These are phyloP conservation scores for Taiozyma sp. DNA, from an alignment of 1,139 yeast genomes.

Conservation along the genomic window DNA sequence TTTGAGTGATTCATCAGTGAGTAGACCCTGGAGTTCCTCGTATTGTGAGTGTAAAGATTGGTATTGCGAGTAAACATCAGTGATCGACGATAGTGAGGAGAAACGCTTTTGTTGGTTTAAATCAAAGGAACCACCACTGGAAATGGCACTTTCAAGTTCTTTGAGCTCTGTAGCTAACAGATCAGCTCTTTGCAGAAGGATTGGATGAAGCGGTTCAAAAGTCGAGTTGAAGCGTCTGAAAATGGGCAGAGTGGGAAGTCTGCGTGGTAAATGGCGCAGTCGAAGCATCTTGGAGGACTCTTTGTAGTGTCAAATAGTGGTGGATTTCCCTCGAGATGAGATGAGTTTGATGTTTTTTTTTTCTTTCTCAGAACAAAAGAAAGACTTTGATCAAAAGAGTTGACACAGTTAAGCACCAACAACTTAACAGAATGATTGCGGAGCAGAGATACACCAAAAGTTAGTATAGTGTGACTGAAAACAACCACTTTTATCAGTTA, in stretches of 20 bases:
- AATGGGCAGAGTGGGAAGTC: background rate
- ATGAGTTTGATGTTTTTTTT: background rate
- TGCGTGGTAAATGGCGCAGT: background rate
- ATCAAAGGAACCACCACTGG: constrained; percentile 45
- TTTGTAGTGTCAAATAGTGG: background rate
- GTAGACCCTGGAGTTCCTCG: constrained; percentile 34
- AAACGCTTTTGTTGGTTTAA: constrained; percentile 52
- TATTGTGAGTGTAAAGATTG: constrained; percentile 28
- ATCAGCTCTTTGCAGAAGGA: constrained; percentile 59
- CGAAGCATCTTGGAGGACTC: background rate
- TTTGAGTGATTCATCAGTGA: constrained; percentile 29
- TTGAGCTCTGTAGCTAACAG: constrained; percentile 45
- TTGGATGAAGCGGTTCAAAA: constrained; percentile 47
- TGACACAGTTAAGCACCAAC: background rate
- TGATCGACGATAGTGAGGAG: constrained; percentile 49
- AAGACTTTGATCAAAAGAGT: background rate
- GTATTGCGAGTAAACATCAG: constrained; percentile 49
- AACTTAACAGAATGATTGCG: background rate
- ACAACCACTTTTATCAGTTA: background rate
- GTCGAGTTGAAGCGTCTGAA: constrained; percentile 4
- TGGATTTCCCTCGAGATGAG: background rate
- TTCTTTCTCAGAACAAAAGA: background rate
- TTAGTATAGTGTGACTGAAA: background rate
- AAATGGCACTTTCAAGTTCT: constrained; percentile 38
- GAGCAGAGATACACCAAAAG: constrained; percentile 7